Conservation (phyloP, 2,329 filamentous ascomycete genomes). For the Penicillium sp. region DNA sequence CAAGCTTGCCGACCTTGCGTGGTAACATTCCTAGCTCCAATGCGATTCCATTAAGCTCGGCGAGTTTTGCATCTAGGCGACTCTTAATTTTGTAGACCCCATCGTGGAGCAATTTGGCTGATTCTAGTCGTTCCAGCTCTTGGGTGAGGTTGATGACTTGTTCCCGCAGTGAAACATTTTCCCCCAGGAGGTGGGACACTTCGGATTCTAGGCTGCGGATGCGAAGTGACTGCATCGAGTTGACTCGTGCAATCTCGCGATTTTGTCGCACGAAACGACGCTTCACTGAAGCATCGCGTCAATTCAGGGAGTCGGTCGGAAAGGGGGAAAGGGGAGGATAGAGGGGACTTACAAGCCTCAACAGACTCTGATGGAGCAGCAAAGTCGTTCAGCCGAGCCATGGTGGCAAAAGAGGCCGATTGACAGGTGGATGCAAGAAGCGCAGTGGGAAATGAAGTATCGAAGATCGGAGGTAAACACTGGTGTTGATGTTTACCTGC, state of each 20-base stretch:
- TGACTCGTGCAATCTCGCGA: conserved; percentile 62
- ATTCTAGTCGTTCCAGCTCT: conserved; percentile 50
- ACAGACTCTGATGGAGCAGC: conserved; percentile 46
- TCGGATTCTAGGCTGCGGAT: conserved; percentile 64
- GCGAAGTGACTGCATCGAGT: conserved; percentile 63
- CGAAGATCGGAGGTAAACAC: conserved; percentile 16
- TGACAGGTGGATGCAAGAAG: not conserved
- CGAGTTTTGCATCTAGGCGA: conserved; percentile 56
- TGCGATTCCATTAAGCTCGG: conserved; percentile 55
- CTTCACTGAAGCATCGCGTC: conserved; percentile 51
- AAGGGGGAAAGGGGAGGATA: not conserved
- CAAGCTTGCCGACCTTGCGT: conserved; percentile 26
- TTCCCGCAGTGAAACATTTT: conserved; percentile 60
- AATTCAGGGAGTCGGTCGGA: not conserved
- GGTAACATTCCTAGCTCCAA: conserved; percentile 52
- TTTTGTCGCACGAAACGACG: conserved; percentile 64
- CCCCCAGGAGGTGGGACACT: conserved; percentile 57
- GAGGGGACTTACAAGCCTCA: conserved; percentile 43
- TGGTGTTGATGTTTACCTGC: conserved; percentile 41
- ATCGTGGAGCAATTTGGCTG: conserved; percentile 44
- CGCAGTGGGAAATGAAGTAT: not conserved
- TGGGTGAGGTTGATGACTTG: conserved; percentile 57
- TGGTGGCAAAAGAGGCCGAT: conserved; percentile 21
- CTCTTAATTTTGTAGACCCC: conserved; percentile 54
- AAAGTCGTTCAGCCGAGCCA: conserved; percentile 52